These are phyloP conservation scores for Gastroboletus turbinatus DNA, from an alignment of 1,284 basidiomycete genomes.

Conservation along the genomic window DNA sequence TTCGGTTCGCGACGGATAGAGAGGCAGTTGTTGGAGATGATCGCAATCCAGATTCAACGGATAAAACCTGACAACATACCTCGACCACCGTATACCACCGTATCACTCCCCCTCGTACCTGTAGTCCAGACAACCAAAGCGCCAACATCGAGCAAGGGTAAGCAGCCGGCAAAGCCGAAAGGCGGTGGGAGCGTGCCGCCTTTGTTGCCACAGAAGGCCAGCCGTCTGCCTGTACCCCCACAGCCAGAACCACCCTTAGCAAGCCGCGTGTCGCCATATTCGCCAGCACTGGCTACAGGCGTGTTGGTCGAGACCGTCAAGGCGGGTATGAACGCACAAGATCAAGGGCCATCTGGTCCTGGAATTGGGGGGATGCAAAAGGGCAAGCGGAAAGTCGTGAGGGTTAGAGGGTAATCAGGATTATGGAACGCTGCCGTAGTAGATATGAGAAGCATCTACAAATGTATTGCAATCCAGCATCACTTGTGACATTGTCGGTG, in stretches of 20 bases:
- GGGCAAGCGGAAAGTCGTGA: slow-evolving; percentile 77
- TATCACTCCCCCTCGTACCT: slow-evolving; percentile 19
- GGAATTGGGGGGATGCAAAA: slow-evolving; percentile 51
- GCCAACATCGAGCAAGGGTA: slow-evolving; percentile 39
- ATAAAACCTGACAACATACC: slow-evolving; percentile 73
- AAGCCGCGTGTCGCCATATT: slow-evolving; percentile 58
- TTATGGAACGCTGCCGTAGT: slow-evolving; percentile 2
- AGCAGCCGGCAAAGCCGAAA: slow-evolving; percentile 44
- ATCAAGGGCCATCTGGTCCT: slow-evolving; percentile 39
- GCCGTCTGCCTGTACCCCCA: slow-evolving; percentile 48
- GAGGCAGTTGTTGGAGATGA: slow-evolving; percentile 78
- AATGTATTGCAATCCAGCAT: slow-evolving; percentile 2
- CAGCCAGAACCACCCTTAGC: slow-evolving; percentile 53
- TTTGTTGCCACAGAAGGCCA: slow-evolving; percentile 27
- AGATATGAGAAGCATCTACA: slow-evolving; percentile 30
- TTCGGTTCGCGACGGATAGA: slow-evolving; percentile 46
- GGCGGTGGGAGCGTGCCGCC: slow-evolving; percentile 27
- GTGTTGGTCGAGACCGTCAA: slow-evolving; percentile 76
- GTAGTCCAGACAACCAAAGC: slow-evolving; percentile 29
- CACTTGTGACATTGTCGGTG: too few relatives aligned
- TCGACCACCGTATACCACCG: slow-evolving; percentile 54
- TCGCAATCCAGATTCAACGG: slow-evolving; percentile 74
- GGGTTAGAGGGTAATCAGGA: slow-evolving; percentile 55
- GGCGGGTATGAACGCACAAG: slow-evolving; percentile 72
- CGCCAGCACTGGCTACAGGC: slow-evolving; percentile 70